phyloP scores from a whole-genome alignment of 345 rosid species.

The Lumnitzera racemosa region DNA sequence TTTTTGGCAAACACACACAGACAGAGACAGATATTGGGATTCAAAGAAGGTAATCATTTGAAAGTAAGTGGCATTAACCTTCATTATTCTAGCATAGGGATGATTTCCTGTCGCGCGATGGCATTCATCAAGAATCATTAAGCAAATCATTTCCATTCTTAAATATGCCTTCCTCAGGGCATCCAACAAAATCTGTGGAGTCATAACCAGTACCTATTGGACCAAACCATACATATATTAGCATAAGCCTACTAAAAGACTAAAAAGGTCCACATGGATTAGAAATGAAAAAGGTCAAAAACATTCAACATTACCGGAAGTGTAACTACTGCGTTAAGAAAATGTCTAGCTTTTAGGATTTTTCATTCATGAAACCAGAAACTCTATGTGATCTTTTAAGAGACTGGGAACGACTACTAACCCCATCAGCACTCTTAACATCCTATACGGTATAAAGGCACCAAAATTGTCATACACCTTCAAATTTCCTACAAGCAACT shows the following conservation, averaged over 20 bases:
- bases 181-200: conserved; percentile 81
- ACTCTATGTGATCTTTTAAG: too few relatives aligned
- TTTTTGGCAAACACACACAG: background rate
- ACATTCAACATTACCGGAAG: background rate
- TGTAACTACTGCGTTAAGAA: background rate
- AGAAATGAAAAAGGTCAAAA: background rate
- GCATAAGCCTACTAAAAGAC: background rate
- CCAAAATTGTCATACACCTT: too few relatives aligned
- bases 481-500: too few relatives aligned
- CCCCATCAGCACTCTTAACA: too few relatives aligned
- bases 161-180: conserved; percentile 61
- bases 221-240: conserved; percentile 1
- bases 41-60: background rate
- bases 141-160: conserved; percentile 46
- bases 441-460: too few relatives aligned
- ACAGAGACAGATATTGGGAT: background rate
- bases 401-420: too few relatives aligned
- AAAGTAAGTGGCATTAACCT: conserved; percentile 32
- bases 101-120: conserved; percentile 76
- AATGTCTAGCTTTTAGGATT: too few relatives aligned
- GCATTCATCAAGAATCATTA: conserved; percentile 80
- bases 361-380: too few relatives aligned
- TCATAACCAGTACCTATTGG: conserved; percentile 81
- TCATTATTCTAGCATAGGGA: conserved; percentile 74
- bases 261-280: background rate